phyloP scores from a whole-genome alignment of 2,329 filamentous ascomycete genomes.

The Ceratocystis albifundus region DNA sequence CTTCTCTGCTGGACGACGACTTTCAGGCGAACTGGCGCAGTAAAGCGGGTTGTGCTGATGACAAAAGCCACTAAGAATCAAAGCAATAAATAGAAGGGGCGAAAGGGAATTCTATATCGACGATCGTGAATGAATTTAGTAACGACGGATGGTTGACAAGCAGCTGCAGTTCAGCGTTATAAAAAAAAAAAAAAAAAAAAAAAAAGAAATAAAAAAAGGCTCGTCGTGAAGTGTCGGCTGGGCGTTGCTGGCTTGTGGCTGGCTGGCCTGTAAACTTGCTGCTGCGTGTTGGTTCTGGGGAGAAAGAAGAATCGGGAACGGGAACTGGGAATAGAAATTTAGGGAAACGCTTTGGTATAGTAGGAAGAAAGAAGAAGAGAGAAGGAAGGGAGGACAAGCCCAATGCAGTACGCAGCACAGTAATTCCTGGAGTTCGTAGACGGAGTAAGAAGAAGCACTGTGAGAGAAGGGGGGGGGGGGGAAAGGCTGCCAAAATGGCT shows the following conservation, averaged over 20 bases:
- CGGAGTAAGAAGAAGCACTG: constrained; percentile 6
- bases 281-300: constrained; percentile 1
- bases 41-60: background rate
- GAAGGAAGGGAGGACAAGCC: background rate
- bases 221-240: background rate
- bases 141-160: no score
- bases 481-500: constrained; percentile 2
- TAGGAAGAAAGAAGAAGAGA: constrained; percentile 7
- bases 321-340: background rate
- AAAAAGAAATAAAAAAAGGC: background rate
- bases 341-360: constrained; percentile 5
- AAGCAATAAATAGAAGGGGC: background rate
- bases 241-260: background rate
- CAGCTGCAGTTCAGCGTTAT: no score
- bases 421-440: background rate
- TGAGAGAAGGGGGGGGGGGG: background rate
- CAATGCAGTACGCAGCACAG: constrained; percentile 15
- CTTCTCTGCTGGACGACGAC: constrained; percentile 11
- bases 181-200: no score
- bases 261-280: background rate
- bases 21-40: background rate
- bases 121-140: no score
- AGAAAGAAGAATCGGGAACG: background rate
- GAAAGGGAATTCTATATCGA: no score
- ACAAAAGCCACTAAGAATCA: constrained; percentile 8